Percentiles rank a stretch among this genome's conserved stretches.
Conservation (phyloP, 768 basidiomycete genomes). For the Dentipellis fragilis region DNA sequence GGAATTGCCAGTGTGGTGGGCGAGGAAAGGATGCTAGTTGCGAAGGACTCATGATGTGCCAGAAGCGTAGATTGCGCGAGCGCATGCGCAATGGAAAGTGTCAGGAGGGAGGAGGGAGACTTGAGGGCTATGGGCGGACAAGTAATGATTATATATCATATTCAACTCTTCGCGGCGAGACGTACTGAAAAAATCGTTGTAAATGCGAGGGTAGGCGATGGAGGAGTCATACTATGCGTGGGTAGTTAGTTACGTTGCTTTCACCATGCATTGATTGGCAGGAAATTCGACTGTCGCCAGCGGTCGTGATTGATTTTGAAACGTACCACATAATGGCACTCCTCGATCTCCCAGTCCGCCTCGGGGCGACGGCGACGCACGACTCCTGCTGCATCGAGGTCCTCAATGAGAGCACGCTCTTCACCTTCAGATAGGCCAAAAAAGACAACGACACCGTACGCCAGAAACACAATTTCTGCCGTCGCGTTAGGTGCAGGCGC, state of each 20-base stretch:
- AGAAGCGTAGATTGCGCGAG: conserved; percentile 91
- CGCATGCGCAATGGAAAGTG: conserved; percentile 90
- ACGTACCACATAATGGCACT: conserved; percentile 80
- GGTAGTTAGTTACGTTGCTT: neutral
- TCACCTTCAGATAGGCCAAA: conserved; percentile 76
- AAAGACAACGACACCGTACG: conserved; percentile 88
- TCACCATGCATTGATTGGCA: neutral
- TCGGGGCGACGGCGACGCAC: conserved; percentile 52
- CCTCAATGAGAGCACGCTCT: conserved; percentile 78
- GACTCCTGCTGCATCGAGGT: conserved; percentile 62
- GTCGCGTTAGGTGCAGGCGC: neutral
- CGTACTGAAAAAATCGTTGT: conserved; percentile 94
- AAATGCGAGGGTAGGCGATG: conserved; percentile 83
- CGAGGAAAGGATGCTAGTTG: conserved; percentile 69
- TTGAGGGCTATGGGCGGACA: conserved; percentile 58
- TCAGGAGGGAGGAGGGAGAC: conserved; percentile 81
- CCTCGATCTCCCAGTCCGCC: conserved; percentile 84
- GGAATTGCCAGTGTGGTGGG: conserved; percentile 75
- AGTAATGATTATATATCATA: neutral
- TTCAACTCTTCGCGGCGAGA: conserved; percentile 7
- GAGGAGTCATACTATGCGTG: conserved; percentile 61
- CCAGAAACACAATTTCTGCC: conserved; percentile 64
- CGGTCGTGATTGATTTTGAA: neutral
- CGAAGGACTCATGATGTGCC: conserved; percentile 74
- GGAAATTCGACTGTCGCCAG: neutral